phyloP scores from a whole-genome alignment of 495 filamentous ascomycete genomes.

The Friedmanniomyces endolithicus region DNA sequence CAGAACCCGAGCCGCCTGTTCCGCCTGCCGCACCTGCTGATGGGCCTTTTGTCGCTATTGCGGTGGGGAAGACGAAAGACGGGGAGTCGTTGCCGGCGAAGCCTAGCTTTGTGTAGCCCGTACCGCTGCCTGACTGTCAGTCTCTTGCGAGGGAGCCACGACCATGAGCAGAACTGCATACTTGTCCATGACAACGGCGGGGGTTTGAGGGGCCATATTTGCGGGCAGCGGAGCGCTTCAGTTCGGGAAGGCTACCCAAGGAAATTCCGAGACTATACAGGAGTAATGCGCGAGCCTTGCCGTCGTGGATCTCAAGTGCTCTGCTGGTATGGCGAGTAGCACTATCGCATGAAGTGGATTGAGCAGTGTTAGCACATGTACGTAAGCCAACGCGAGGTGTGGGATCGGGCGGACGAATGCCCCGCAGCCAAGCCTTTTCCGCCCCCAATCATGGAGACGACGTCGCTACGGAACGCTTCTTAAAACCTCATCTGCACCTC shows the following conservation, averaged over 20 bases:
- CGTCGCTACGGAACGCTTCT: no score
- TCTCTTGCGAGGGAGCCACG: neutral
- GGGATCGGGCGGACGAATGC: slow-evolving; percentile 4
- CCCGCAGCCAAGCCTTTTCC: slow-evolving; percentile 2
- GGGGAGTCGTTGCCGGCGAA: slow-evolving; percentile 99
- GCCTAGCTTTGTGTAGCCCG: slow-evolving; percentile 96
- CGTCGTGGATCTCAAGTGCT: neutral
- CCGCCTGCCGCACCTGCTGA: slow-evolving; percentile 52
- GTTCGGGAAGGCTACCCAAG: neutral
- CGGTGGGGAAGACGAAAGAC: slow-evolving; percentile 97
- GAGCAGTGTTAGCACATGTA: no score
- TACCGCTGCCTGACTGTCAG: slow-evolving; percentile 55
- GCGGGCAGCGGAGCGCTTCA: neutral
- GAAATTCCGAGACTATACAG: neutral
- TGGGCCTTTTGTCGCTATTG: slow-evolving; percentile 86
- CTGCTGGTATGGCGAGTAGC: neutral
- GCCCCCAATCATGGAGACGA: neutral
- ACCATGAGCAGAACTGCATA: slow-evolving; percentile 38
- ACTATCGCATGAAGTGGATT: neutral
- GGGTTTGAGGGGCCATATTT: slow-evolving; percentile 88
- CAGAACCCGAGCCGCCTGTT: slow-evolving; percentile 66
- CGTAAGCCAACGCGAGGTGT: slow-evolving; percentile 2
- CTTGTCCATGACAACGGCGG: slow-evolving; percentile 99
- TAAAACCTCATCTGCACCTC: no score
- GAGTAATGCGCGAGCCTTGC: neutral